These are phyloP conservation scores for Picea glauca DNA, from an alignment of 75 land plant species.

Conservation along the genomic window DNA sequence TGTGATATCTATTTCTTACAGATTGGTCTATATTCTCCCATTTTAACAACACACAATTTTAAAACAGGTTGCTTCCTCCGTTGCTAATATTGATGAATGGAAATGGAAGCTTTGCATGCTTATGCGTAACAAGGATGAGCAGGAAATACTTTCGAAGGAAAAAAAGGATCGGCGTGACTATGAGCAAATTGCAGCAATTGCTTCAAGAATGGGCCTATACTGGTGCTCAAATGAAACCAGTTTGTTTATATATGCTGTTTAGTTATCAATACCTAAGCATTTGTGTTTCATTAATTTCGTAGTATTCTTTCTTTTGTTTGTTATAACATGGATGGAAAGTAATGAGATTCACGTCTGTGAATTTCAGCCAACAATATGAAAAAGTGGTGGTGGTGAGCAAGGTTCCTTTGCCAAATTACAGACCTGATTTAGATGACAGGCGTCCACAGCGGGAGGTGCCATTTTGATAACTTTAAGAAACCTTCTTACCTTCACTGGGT, in stretches of 20 bases:
- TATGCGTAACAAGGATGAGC: constrained; percentile 50
- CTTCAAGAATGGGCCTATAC: constrained; percentile 77
- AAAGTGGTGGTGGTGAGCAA: constrained; percentile 79
- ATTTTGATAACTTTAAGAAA: neutral
- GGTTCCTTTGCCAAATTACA: constrained; percentile 83
- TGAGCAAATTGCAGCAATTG: constrained; percentile 68
- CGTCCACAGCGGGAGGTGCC: constrained; percentile 84
- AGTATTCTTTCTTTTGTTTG: neutral
- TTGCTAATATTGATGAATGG: constrained; percentile 70
- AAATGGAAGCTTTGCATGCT: constrained; percentile 64
- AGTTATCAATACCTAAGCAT: neutral
- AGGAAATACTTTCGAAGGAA: constrained; percentile 85
- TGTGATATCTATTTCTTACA: neutral
- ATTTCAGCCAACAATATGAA: constrained; percentile 56
- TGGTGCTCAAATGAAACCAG: constrained; percentile 34
- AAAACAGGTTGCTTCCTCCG: constrained; percentile 30
- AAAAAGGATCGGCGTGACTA: constrained; percentile 78
- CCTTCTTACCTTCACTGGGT: neutral
- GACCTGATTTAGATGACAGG: constrained; percentile 75
- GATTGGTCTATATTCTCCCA: neutral
- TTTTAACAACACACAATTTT: constrained; percentile 2
- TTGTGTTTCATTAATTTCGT: neutral
- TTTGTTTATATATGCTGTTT: neutral
- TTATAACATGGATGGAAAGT: constrained; percentile 3
- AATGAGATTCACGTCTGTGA: neutral